phyloP scores from a whole-genome alignment of 164 flowering plant genomes.

The Echeveria elegans region DNA sequence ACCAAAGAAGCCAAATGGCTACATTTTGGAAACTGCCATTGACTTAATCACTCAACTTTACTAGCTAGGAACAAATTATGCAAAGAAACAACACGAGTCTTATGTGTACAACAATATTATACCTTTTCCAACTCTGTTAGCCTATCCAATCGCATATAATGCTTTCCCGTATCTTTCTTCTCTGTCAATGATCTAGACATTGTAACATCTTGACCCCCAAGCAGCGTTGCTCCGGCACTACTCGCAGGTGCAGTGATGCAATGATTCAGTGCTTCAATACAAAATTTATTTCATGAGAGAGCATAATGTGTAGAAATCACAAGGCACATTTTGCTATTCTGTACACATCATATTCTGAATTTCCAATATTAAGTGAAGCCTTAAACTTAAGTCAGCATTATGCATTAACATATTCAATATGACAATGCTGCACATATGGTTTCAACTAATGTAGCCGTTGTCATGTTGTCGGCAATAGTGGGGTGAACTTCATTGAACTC shows the following conservation, averaged over 20 bases:
- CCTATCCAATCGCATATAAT: slow-evolving; percentile 55
- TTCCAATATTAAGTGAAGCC: not conserved
- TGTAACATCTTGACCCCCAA: slow-evolving; percentile 28
- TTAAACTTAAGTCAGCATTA: too few relatives aligned
- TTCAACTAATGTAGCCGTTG: not conserved
- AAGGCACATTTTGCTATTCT: not conserved
- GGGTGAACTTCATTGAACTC: not conserved
- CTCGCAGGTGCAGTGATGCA: slow-evolving; percentile 54
- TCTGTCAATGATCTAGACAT: slow-evolving; percentile 62
- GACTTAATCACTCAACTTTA: not conserved
- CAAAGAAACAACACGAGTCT: not conserved
- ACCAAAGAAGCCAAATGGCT: too few relatives aligned
- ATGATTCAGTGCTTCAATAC: slow-evolving; percentile 54
- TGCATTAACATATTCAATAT: too few relatives aligned
- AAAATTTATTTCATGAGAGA: slow-evolving; percentile 13
- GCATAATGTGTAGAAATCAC: not conserved
- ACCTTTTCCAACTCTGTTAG: slow-evolving; percentile 77
- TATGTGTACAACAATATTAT: not conserved
- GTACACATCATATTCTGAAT: not conserved
- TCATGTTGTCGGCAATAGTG: not conserved
- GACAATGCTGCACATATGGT: not conserved
- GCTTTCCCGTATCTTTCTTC: slow-evolving; percentile 35
- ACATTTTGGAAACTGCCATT: too few relatives aligned
- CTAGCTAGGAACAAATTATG: not conserved
- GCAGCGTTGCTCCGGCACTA: slow-evolving; percentile 17